Evolutionary conservation across 2,329 filamentous ascomycete species (phyloP).

Genomic region (Colletotrichum cordylinicola): DNA sequence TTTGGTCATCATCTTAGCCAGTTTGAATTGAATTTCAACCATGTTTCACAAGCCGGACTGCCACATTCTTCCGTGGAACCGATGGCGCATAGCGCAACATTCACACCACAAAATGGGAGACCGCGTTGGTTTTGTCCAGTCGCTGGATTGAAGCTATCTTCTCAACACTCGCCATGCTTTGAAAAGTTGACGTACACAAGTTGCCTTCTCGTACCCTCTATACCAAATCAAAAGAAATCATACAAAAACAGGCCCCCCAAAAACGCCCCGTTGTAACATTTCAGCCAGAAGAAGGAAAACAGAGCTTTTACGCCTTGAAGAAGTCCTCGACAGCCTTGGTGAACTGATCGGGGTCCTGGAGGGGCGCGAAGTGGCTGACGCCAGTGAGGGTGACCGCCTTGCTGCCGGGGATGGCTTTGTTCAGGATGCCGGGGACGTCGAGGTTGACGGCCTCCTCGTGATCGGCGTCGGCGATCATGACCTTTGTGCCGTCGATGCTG

Average conservation of each 20-base stretch:
- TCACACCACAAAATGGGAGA: not conserved
- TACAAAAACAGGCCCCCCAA: not conserved
- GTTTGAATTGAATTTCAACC: not conserved
- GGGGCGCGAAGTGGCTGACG: conserved; percentile 48
- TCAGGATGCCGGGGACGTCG: conserved; percentile 37
- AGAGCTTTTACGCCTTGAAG: conserved; percentile 21
- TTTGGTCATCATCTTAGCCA: not conserved
- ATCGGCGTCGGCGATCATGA: conserved; percentile 35
- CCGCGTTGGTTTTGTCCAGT: not conserved
- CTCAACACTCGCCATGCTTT: not conserved
- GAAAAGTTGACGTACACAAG: not conserved
- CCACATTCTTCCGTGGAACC: accelerated
- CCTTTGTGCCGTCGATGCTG: conserved; percentile 31
- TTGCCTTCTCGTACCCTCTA: not conserved
- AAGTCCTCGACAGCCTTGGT: conserved; percentile 34
- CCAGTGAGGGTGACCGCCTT: conserved; percentile 36
- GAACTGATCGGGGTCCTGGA: conserved; percentile 44
- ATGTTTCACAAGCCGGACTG: not conserved
- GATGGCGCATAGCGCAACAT: not conserved
- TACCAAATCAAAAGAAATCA: not conserved
- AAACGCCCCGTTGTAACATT: not conserved
- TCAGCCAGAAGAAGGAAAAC: not conserved
- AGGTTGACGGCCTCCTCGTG: conserved; percentile 45
- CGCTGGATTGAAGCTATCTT: not conserved
- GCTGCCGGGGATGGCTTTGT: conserved; percentile 41